These are phyloP conservation scores for Phytophthora ohioensis DNA, from an alignment of 352 stramenopile species.

Conservation along the genomic window DNA sequence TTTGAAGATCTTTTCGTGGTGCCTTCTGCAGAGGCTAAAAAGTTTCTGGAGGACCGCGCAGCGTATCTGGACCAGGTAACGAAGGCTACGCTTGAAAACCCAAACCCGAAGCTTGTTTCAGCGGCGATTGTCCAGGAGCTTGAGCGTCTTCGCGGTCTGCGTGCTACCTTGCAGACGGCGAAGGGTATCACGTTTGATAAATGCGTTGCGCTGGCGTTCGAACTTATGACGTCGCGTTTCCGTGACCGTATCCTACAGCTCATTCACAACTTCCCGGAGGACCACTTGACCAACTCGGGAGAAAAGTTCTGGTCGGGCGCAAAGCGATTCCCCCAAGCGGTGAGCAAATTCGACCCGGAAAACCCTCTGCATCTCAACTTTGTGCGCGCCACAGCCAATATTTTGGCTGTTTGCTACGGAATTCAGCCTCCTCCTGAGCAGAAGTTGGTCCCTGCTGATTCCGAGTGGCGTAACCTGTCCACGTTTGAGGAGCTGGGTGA, in stretches of 20 bases:
- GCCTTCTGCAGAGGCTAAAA: constrained; percentile 84
- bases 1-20: constrained; percentile 90
- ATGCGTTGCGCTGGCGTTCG: constrained; percentile 74
- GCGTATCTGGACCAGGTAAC: constrained; percentile 83
- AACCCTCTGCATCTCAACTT: constrained; percentile 83
- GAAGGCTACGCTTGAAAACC: constrained; percentile 74
- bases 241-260: constrained; percentile 91
- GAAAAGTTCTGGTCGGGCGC: constrained; percentile 89
- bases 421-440: constrained; percentile 75
- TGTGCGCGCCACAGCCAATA: constrained; percentile 80
- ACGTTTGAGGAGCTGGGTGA: constrained; percentile 66
- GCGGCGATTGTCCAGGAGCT: constrained; percentile 79
- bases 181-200: constrained; percentile 72
- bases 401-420: constrained; percentile 82
- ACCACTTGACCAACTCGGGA: constrained; percentile 84
- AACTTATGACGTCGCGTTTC: constrained; percentile 84
- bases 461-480: constrained; percentile 70
- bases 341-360: constrained; percentile 67
- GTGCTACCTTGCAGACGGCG: constrained; percentile 62
- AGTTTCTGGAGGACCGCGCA: constrained; percentile 79
- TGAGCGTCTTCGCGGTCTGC: constrained; percentile 68
- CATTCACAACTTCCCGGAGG: constrained; percentile 85
- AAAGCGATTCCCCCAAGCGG: constrained; percentile 82
- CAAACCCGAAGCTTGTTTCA: constrained; percentile 72
- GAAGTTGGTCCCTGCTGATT: constrained; percentile 85